Base-by-base conservation (phyloP, 2,329 filamentous ascomycete species). In the Fusarium proliferatum region DNA sequence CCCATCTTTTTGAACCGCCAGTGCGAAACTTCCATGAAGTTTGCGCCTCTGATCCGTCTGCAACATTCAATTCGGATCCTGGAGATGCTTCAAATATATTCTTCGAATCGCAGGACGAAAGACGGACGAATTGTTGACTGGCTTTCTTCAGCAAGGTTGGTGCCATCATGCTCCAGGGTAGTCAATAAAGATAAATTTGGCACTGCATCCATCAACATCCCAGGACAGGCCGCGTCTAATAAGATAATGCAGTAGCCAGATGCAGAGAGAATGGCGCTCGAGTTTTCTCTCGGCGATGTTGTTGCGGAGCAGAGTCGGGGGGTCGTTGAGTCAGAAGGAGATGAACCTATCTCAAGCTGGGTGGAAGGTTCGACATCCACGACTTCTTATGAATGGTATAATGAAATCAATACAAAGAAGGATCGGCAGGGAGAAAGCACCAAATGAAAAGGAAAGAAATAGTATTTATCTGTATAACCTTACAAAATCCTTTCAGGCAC, bases 1-100 rank as follows among this genome's bases (percentile, higher is more conserved):
- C 79, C 80, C 81, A 82, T 9, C 82, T 80, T 39, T 72, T 80
- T 16, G 80, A 79, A 39, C 78, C 75, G 11, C 74, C 76, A 26
- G 74, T 76, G 39, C 76, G 77, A n/a, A 78, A 62, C 55, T 76
- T 82, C 28, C 76, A 36, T 3, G 48, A 61, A 43, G 71, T 67
- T 9, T 66, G 61, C 10, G 55, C 64, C 13, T 57, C 55, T 16
- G 67, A 34, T 21, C 60, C 57, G 9, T 70, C 75, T 26, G 19
- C 64, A 12, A 56, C 70, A 4, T 57, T 52, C 7, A 61, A 49
- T 26, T 57, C 52, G 11, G 61, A 53, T 4, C 61, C 67, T 21
- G 64, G 70, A 17, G 69, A 48, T 19, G 51, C 33, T n/a, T 52
- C 49, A 41, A 67, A 43, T 11, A 69, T 39, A n/a, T 69, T 62